A percentile compares a stretch with the other conserved stretches of the same genome.
phyloP scores from a whole-genome alignment of 768 basidiomycete genomes.

The Lentinula raphanica region DNA sequence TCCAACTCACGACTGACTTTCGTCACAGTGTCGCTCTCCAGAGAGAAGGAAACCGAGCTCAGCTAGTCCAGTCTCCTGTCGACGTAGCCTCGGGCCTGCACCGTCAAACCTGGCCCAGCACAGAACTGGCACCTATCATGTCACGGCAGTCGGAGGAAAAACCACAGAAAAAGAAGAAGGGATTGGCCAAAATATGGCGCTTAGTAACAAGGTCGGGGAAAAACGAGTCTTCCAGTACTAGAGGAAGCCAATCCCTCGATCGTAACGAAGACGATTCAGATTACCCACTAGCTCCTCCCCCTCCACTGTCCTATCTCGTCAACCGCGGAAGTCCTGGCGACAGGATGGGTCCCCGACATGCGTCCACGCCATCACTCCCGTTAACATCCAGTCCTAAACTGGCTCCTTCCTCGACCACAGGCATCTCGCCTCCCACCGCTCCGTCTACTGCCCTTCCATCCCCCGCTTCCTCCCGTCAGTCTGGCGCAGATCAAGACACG shows the following conservation, averaged over 20 bases:
- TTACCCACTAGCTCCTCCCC: conserved; percentile 81
- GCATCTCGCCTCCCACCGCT: conserved; percentile 71
- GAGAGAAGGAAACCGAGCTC: conserved; percentile 43
- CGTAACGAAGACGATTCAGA: conserved; percentile 54
- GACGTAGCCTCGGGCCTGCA: conserved; percentile 37
- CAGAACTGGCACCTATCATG: conserved; percentile 27
- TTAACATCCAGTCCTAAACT: conserved; percentile 54
- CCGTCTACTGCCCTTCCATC: conserved; percentile 73
- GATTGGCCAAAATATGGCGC: conserved; percentile 77
- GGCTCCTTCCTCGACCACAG: conserved; percentile 42
- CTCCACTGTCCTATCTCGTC: conserved; percentile 85
- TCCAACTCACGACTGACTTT: conserved; percentile 1
- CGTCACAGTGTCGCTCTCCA: conserved; percentile 69
- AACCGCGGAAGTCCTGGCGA: conserved; percentile 49
- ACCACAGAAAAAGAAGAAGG: conserved; percentile 71
- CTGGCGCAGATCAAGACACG: conserved; percentile 51
- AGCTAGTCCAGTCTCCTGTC: conserved; percentile 23
- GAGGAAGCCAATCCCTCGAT: conserved; percentile 34
- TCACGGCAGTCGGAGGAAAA: conserved; percentile 34
- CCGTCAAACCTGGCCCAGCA: conserved; percentile 49
- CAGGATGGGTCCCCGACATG: conserved; percentile 45
- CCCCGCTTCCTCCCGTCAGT: conserved; percentile 66
- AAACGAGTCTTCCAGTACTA: conserved; percentile 20
- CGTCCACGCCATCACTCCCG: conserved; percentile 66
- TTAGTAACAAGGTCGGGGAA: conserved; percentile 61